Evolutionary conservation across 805 yeast genomes (phyloP), one percentile per base, ranked within the genome.

Genomic region (Isabelozyma pseudorhagii): DNA sequence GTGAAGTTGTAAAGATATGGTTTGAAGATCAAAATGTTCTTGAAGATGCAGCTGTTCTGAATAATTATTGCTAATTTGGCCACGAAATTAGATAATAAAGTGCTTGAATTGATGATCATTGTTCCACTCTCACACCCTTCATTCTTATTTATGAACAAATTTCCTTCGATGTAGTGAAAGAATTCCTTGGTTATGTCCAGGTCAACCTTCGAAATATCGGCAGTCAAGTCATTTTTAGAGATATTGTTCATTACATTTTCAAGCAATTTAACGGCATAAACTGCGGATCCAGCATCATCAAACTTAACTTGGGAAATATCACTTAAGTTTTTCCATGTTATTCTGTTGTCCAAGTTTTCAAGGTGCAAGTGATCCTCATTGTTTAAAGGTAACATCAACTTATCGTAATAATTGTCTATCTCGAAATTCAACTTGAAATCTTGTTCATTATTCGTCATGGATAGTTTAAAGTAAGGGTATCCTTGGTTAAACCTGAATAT

Each of bases 11-110:
- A 31, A 31, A 21, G 25, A 21, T 62, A 66, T 15, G 73, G 70
- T 39, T 63, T 62, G 54, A 78, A 72, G 34, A 71, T 49, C 38
- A 78, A 58, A 42, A 76, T 56, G 6, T 62, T 60, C 7, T 62
- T 54, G 40, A 78, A 63, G 15, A 53, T 50, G 28, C 46, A 44
- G n/a, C 47, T 45, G 29, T 51, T 44, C 18, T 54, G 55, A n/a
- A 69, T 50, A 2, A 65, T 42, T 38, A 55, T 59, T 0, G 72
- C 61, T 8, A 63, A 49, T 8, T 65, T 60, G 45, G 64, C 52
- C 17, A 71, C 54, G 36, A 75, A 61, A 8, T 60, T 50, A 2
- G 78, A 57, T 34, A 65, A 60, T 6, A 77, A 56, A 45, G 58
- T 57, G 14, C 69, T 63, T 5, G 69, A 58, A 51, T 74, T 71